Evolutionary conservation across 179 eudicot species (phyloP), one percentile per base, ranked within the genome.

Genomic region (Gypsophila paniculata): DNA sequence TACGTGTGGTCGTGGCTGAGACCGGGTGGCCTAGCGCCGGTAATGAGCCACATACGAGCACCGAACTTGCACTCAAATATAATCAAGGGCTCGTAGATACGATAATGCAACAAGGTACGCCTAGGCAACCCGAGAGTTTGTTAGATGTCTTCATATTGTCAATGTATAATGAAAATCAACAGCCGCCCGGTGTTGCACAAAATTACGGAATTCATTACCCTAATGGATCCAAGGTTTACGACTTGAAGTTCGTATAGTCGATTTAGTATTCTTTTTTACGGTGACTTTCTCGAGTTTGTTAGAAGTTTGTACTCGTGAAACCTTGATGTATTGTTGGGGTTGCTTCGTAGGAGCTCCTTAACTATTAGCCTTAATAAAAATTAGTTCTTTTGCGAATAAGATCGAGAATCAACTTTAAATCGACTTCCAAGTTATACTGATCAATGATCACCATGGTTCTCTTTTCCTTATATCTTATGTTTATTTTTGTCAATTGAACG

Each of bases 11-110:
- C 0, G 83, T 85, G 21, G 58, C 82, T 0, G 85, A 79, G 53
- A 77, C 74, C 4, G 85, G 87, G 26, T 85, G 85, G 84, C 85
- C 85, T 1, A 72, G 66, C 1, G 85, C 70, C 0, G 89, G 87
- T 8, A 71, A 81, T 32, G 76, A 68, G 0, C 61, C 78, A 29
- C 51, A 58, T 36, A 77, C 85, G 9, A 83, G 65, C 5, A 25
- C 51, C 0, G 61, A 74, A 26, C 69, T 68, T 29, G 84, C 87
- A 0, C 60, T 46, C 1, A 55, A 29, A 3, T 83, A 79, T 25
- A 83, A 81, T 44, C 78, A 61, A 15, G 67, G 65, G 26, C 52
- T 46, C 15, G 4, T 46, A 0, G 9, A 10, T 46, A 46, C 3
- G 15, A 46, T 11, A 2, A 46, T 1, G 14, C 14, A 11, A 7